These are phyloP conservation scores for Candida sp. DNA, from an alignment of 1,139 yeast species.

Conservation along the genomic window DNA sequence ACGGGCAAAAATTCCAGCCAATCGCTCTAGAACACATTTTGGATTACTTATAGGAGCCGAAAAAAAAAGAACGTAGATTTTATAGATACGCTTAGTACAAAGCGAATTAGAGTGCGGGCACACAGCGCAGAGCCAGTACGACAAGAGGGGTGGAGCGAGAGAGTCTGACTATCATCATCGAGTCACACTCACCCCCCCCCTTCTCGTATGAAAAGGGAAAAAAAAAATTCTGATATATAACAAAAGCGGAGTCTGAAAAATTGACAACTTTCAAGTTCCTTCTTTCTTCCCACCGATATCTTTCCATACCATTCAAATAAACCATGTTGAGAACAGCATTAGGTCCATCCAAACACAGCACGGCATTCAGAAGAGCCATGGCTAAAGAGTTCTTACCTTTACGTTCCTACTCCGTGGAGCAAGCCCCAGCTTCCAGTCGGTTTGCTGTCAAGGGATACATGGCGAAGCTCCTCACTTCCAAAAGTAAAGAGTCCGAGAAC, in stretches of 20 bases:
- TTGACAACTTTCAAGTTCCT: background rate
- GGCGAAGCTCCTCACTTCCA: slow-evolving; percentile 38
- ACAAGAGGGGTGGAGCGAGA: background rate
- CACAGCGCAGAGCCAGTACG: too few species aligned
- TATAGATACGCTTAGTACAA: slow-evolving; percentile 2
- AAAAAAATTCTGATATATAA: background rate
- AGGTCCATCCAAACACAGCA: slow-evolving; percentile 13
- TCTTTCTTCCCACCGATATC: too few species aligned
- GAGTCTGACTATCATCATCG: too few species aligned
- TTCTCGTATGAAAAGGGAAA: background rate
- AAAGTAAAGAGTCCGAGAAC: slow-evolving; percentile 32
- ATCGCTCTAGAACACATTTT: slow-evolving; percentile 23
- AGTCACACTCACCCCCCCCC: too few species aligned
- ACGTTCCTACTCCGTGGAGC: slow-evolving; percentile 12
- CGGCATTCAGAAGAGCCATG: slow-evolving; percentile 14
- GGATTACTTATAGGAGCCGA: slow-evolving; percentile 7
- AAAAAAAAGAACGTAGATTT: slow-evolving; percentile 6
- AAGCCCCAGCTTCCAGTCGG: slow-evolving; percentile 4
- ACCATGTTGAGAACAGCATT: slow-evolving; percentile 10
- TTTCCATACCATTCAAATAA: too few species aligned
- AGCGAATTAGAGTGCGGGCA: too few species aligned
- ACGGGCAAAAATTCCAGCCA: slow-evolving; percentile 23
- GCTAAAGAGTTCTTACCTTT: slow-evolving; percentile 13
- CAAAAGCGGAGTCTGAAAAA: slow-evolving; percentile 4
- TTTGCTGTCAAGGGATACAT: slow-evolving; percentile 9